Percentiles rank a stretch among this genome's conserved stretches.
These are phyloP conservation scores for Aquilaria malaccensis DNA, from an alignment of 345 rosid species.

Conservation along the genomic window DNA sequence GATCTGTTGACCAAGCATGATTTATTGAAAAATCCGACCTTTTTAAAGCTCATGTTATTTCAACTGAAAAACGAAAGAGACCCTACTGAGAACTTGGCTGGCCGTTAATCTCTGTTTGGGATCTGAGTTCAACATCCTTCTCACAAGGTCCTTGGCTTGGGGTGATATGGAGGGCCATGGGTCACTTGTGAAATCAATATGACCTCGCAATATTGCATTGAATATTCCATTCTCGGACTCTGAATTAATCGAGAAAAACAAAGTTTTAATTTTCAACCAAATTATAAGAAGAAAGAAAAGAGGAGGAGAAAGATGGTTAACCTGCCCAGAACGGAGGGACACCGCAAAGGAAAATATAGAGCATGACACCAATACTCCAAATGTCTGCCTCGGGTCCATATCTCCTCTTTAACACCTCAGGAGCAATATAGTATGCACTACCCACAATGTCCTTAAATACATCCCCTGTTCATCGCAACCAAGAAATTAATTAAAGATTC, in stretches of 20 bases:
- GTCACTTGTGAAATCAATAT: constrained; percentile 73
- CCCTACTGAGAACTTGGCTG: constrained; percentile 75
- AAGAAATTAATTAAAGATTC: not conserved
- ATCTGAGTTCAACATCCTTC: constrained; percentile 84
- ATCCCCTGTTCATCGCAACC: constrained; percentile 41
- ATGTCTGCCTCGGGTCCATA: constrained; percentile 95
- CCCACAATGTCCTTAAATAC: constrained; percentile 88
- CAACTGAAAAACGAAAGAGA: too few relatives aligned
- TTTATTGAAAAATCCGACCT: not conserved
- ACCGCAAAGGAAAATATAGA: constrained; percentile 82
- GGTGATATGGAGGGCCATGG: constrained; percentile 94
- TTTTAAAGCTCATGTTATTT: too few relatives aligned
- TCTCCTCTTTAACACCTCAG: constrained; percentile 83
- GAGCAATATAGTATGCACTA: constrained; percentile 94
- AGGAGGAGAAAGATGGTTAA: constrained; percentile 8
- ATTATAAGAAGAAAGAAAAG: not conserved
- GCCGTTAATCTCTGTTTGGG: constrained; percentile 90
- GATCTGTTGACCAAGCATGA: constrained; percentile 24
- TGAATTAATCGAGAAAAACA: constrained; percentile 7
- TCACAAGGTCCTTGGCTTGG: constrained; percentile 85
- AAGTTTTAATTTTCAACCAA: not conserved
- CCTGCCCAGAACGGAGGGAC: constrained; percentile 99
- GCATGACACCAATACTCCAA: constrained; percentile 95
- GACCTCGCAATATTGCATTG: constrained; percentile 79
- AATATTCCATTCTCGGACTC: constrained; percentile 95